Percentiles rank a stretch among this genome's conserved stretches.
Conservation (phyloP, 1,284 basidiomycete species). For the Marasmius sp. region DNA sequence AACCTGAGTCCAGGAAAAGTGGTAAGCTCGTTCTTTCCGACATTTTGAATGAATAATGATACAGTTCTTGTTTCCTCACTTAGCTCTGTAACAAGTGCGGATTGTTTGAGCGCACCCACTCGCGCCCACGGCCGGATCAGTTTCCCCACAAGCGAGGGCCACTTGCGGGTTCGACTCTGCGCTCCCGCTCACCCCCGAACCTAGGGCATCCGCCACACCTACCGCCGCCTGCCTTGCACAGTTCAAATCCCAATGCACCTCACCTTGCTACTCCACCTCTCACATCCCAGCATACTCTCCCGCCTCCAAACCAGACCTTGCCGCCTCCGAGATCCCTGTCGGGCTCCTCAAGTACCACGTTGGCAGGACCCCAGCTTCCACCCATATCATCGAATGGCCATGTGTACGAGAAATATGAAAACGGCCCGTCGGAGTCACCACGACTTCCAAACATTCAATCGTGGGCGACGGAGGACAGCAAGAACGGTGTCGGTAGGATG, state of each 20-base stretch:
- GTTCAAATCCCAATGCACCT: neutral
- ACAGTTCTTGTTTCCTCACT: conserved; percentile 5
- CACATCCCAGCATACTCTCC: neutral
- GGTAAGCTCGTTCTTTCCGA: conserved; percentile 41
- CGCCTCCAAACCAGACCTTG: neutral
- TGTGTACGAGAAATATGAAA: neutral
- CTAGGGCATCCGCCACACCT: conserved; percentile 2
- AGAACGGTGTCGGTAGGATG: neutral
- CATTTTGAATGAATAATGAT: conserved; percentile 2
- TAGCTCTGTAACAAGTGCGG: conserved; percentile 88
- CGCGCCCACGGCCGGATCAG: conserved; percentile 74
- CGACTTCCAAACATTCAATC: neutral
- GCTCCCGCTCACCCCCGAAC: conserved; percentile 7
- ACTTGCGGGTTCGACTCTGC: conserved; percentile 29
- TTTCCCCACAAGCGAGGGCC: conserved; percentile 79
- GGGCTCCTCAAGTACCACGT: neutral
- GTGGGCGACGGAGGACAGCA: neutral
- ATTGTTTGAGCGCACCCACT: conserved; percentile 80
- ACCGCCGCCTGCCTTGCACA: neutral
- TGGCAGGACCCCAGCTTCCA: neutral
- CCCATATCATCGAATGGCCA: neutral
- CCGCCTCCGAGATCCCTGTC: neutral
- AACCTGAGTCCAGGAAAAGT: conserved; percentile 82
- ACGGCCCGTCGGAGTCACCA: neutral
- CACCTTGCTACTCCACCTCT: neutral